Evolutionary conservation across 2,329 filamentous ascomycete species (phyloP).

Genomic region (Xylaria sp.): DNA sequence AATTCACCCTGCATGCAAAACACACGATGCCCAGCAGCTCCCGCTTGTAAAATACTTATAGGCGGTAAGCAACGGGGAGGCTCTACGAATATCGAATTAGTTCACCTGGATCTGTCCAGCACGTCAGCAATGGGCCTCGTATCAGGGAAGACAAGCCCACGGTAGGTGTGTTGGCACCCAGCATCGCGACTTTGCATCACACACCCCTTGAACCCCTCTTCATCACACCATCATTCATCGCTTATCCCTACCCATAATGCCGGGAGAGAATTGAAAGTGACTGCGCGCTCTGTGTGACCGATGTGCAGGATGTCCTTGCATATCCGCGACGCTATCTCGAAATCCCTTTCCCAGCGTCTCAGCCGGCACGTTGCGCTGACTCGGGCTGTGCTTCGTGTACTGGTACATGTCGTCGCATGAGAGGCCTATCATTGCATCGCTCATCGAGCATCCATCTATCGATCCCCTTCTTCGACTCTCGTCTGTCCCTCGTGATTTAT

Average conservation of each 20-base stretch:
- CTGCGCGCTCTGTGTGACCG: slow-evolving; percentile 41
- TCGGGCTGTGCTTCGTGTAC: slow-evolving; percentile 14
- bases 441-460: slow-evolving; percentile 10
- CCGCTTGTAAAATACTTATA: neutral
- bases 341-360: slow-evolving; percentile 36
- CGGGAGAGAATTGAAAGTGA: slow-evolving; percentile 33
- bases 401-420: slow-evolving; percentile 12
- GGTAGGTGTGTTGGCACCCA: slow-evolving; percentile 20
- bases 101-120: slow-evolving; percentile 4
- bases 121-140: slow-evolving; percentile 15
- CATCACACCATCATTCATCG: slow-evolving; percentile 37
- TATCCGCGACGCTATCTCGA: slow-evolving; percentile 40
- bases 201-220: slow-evolving; percentile 35
- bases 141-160: slow-evolving; percentile 3
- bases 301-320: slow-evolving; percentile 43
- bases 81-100: neutral
- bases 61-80: neutral
- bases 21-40: neutral
- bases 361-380: slow-evolving; percentile 24
- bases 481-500: slow-evolving; percentile 36
- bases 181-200: slow-evolving; percentile 21
- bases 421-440: slow-evolving; percentile 15
- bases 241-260: slow-evolving; percentile 48
- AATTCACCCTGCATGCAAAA: neutral
- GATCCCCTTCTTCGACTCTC: slow-evolving; percentile 4